Percentiles rank a stretch among this genome's conserved stretches.
Evolutionary conservation across 352 stramenopile genomes (phyloP).

Genomic region (Halophytophthora polymorphica): DNA sequence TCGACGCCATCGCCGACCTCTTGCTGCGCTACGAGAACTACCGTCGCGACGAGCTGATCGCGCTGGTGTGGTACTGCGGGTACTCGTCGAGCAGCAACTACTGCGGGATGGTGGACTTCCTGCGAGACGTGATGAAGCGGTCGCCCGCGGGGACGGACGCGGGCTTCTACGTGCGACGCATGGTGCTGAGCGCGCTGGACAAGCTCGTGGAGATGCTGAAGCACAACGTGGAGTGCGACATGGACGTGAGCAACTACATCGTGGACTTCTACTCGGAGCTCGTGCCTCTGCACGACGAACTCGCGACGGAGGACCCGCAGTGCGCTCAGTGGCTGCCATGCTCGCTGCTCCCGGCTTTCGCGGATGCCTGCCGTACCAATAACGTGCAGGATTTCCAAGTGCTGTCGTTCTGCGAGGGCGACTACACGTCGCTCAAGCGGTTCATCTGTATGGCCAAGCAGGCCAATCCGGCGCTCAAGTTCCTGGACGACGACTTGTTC

Average conservation of each 20-base stretch:
- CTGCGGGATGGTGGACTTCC: constrained; percentile 47
- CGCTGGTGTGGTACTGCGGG: constrained; percentile 64
- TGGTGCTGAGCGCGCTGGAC: constrained; percentile 75
- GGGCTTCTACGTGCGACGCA: constrained; percentile 57
- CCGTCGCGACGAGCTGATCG: constrained; percentile 53
- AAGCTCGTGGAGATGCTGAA: constrained; percentile 75
- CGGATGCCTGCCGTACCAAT: constrained; percentile 57
- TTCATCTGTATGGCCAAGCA: constrained; percentile 72
- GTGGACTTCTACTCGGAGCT: constrained; percentile 58
- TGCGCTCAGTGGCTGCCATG: constrained; percentile 69
- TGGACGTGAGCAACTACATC: constrained; percentile 60
- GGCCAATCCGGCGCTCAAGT: constrained; percentile 50
- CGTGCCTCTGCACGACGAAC: constrained; percentile 55
- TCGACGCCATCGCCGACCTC: constrained; percentile 53
- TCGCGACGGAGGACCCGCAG: constrained; percentile 49
- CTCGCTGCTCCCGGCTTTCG: constrained; percentile 68
- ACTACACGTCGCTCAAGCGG: constrained; percentile 66
- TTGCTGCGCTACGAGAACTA: constrained; percentile 59
- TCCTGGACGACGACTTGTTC: constrained; percentile 78
- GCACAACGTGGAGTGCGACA: constrained; percentile 64
- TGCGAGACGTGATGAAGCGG: constrained; percentile 35
- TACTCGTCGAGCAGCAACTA: constrained; percentile 32
- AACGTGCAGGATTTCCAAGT: constrained; percentile 61
- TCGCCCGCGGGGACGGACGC: constrained; percentile 20
- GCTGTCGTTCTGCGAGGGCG: constrained; percentile 57